phyloP scores from a whole-genome alignment of 805 yeast genomes.

The Starmerella apis region DNA sequence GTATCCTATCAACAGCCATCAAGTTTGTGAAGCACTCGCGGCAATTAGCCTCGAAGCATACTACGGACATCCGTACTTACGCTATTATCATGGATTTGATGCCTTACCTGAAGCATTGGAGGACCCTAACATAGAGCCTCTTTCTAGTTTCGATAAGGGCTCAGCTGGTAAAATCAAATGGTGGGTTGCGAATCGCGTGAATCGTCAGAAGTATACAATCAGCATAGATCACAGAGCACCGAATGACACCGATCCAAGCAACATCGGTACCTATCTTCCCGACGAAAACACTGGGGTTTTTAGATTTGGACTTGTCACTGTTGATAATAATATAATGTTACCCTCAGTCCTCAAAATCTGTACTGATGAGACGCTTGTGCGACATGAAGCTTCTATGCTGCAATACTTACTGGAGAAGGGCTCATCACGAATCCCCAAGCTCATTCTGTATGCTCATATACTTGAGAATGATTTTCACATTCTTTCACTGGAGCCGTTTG shows the following conservation, averaged over 20 bases:
- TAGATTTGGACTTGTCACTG: neutral
- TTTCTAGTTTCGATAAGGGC: constrained; percentile 15
- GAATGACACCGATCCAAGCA: neutral
- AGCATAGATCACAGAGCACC: neutral
- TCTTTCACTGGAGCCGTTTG: constrained; percentile 24
- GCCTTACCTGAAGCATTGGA: constrained; percentile 8
- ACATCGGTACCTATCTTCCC: neutral
- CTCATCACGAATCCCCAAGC: constrained; percentile 17
- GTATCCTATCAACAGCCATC: constrained; percentile 11
- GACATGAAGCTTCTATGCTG: constrained; percentile 24
- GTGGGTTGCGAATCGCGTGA: constrained; percentile 15
- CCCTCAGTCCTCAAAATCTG: neutral
- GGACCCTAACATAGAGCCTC: constrained; percentile 15
- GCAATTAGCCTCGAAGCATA: constrained; percentile 13
- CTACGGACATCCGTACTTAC: neutral
- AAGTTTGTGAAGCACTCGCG: constrained; percentile 1
- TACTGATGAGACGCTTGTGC: neutral
- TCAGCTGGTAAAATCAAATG: constrained; percentile 14
- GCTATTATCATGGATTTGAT: neutral
- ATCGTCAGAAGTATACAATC: neutral
- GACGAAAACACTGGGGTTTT: neutral
- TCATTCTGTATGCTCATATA: constrained; percentile 21
- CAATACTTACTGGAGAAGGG: constrained; percentile 19
- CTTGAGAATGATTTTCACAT: constrained; percentile 19
- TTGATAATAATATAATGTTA: neutral